Evolutionary conservation across 257 asterid genomes (phyloP).

Genomic region (Datura wrightii): DNA sequence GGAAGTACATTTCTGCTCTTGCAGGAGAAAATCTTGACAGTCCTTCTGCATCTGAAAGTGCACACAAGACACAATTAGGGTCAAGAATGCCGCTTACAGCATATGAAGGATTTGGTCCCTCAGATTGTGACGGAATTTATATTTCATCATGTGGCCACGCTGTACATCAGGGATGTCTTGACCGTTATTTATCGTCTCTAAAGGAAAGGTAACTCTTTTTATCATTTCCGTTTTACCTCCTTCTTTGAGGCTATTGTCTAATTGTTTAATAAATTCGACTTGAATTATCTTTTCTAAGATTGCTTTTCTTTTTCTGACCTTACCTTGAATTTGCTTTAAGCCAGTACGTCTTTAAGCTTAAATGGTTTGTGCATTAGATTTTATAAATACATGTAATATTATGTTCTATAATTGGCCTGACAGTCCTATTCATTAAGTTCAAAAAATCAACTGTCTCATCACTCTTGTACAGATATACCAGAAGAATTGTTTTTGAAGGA

Average conservation of each 20-base stretch:
- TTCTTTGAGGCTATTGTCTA: slow-evolving; percentile 23
- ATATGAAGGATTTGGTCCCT: slow-evolving; percentile 66
- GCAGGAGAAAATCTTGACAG: slow-evolving; percentile 62
- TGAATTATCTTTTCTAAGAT: slow-evolving; percentile 24
- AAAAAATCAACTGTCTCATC: slow-evolving; percentile 8
- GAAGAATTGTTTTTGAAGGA: slow-evolving; percentile 96
- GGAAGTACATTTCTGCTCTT: slow-evolving; percentile 77
- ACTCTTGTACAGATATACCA: slow-evolving; percentile 55
- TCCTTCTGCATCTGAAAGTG: slow-evolving; percentile 65
- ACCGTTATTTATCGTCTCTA: slow-evolving; percentile 85
- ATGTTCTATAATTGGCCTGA: neutral
- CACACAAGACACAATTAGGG: slow-evolving; percentile 47
- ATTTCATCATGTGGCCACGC: slow-evolving; percentile 98
- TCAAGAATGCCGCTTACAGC: slow-evolving; percentile 42
- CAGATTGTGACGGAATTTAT: slow-evolving; percentile 80
- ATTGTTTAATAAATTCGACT: neutral
- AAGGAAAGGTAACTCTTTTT: slow-evolving; percentile 74
- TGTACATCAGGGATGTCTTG: slow-evolving; percentile 97
- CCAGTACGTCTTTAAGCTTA: neutral
- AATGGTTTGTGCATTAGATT: slow-evolving; percentile 1
- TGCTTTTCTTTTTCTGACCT: neutral
- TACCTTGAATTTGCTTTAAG: neutral
- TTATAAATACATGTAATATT: slow-evolving; percentile 5
- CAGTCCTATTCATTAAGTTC: neutral
- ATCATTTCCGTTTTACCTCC: slow-evolving; percentile 20